phyloP scores from a whole-genome alignment of 2,329 filamentous ascomycete genomes.

The Phyllosticta citriasiana region DNA sequence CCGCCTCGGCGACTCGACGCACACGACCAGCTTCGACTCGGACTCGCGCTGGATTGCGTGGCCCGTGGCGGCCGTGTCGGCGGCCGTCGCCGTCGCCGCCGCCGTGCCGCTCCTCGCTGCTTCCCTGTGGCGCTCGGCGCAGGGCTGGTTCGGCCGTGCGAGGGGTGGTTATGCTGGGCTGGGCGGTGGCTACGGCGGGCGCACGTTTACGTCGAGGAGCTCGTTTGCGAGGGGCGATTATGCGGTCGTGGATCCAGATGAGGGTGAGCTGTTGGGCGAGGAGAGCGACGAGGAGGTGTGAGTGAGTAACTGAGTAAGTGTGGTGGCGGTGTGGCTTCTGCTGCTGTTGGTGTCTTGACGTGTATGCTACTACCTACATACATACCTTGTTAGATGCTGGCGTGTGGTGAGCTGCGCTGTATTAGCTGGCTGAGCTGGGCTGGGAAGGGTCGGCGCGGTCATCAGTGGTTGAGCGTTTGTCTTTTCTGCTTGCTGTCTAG shows the following conservation, averaged over 20 bases:
- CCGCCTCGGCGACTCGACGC: conserved; percentile 60
- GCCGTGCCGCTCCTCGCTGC: conserved; percentile 57
- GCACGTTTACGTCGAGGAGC: conserved; percentile 76
- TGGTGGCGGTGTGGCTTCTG: too few species aligned
- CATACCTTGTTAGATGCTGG: too few species aligned
- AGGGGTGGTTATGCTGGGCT: conserved; percentile 37
- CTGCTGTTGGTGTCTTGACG: too few species aligned
- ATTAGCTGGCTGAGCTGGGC: neutral
- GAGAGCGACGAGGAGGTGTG: conserved; percentile 83
- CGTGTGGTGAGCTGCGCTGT: neutral
- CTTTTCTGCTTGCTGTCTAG: neutral
- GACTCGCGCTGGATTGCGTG: conserved; percentile 72
- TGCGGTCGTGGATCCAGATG: conserved; percentile 78
- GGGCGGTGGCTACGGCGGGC: conserved; percentile 41
- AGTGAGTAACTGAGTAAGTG: neutral
- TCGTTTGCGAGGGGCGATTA: conserved; percentile 91
- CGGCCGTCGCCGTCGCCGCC: conserved; percentile 45
- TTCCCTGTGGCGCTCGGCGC: conserved; percentile 60
- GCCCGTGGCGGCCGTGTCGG: conserved; percentile 45
- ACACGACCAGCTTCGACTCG: conserved; percentile 43
- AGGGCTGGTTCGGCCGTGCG: conserved; percentile 41
- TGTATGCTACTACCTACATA: too few species aligned
- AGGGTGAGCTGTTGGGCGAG: conserved; percentile 87
- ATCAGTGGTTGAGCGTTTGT: neutral
- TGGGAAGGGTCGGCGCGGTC: neutral